A percentile compares a stretch with the other conserved stretches of the same genome.
Conservation (phyloP, 2,329 filamentous ascomycete species). For the Chaetomium sp. region DNA sequence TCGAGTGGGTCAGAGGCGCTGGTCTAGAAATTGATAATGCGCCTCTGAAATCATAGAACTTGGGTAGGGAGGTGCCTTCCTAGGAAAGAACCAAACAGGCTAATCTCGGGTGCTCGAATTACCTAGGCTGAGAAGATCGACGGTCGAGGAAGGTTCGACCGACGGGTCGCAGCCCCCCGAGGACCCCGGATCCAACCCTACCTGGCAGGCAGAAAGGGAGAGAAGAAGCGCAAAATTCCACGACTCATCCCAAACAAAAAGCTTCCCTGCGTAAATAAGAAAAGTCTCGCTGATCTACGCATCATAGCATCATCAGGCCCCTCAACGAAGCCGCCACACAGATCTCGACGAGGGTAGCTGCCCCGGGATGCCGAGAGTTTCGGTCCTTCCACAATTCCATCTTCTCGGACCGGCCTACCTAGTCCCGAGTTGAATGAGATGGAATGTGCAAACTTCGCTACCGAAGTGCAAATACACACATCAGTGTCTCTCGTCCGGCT, state of each 20-base stretch:
- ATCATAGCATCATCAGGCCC: not conserved
- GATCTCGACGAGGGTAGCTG: not conserved
- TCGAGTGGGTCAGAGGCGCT: not conserved
- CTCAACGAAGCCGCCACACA: not conserved
- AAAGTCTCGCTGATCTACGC: not conserved
- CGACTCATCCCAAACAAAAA: not conserved
- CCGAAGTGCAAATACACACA: not conserved
- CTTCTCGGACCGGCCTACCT: not conserved
- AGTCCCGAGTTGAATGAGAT: not conserved
- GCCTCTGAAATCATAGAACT: no score
- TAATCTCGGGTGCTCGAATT: not conserved
- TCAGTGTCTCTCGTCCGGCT: not conserved
- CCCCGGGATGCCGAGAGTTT: not conserved
- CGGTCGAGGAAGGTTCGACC: not conserved
- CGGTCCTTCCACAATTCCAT: not conserved
- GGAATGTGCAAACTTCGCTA: not conserved
- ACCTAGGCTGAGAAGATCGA: not conserved
- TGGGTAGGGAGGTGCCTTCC: no score
- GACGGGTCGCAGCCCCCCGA: not conserved
- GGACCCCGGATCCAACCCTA: not conserved
- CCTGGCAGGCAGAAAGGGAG: not conserved
- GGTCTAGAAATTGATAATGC: not conserved
- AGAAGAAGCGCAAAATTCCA: not conserved
- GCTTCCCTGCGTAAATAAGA: not conserved
- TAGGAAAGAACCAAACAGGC: not conserved